Evolutionary conservation across 345 rosid species (phyloP), one percentile per base, ranked within the genome.

Genomic region (Heritiera fomes): DNA sequence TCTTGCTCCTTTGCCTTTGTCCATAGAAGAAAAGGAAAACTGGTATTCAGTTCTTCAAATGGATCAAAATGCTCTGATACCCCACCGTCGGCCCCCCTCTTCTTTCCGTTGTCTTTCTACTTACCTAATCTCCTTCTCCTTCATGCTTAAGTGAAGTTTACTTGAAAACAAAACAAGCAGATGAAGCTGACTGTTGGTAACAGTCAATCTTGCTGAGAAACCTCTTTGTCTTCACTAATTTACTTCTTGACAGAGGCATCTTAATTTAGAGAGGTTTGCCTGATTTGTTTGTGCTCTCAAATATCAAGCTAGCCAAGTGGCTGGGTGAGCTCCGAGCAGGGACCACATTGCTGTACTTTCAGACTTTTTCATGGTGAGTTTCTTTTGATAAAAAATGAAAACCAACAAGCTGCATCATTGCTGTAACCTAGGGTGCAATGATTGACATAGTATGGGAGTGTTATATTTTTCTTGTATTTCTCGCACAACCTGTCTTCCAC

Each of bases 381-480:
- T 73, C 34, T 73, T 73, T 55, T 5, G 47, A 73, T 56, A 34
- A 53, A 15, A 30, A 71, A 49, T 14, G 41, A 52, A 73, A 73
- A 53, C 63, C 55, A 73, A 10, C 64, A 30, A 17, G 46, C 32
- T 53, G 62, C 18, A 73, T 55, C 64, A 73, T 73, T 73, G 41
- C 8, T 34, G 8, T 15, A 49, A 49, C 15, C 17, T 18, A 38
- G 10, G n/a, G 5, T 55, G 62, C 64, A 56, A 73, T 56, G 32
- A 73, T 73, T 55, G 49, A 38, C 18, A 41, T 7, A 55, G 17
- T 3, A 65, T 15, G 56, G 78, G 61, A 56, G 58, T 4, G 8
- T 32, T 55, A 49, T 52, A 52, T 72, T 34, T 52, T 72, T 72
- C 47, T 72, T 34, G 17, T 18, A 43, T 9, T 11, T 5, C 62